phyloP scores from a whole-genome alignment of 2,329 filamentous ascomycete species.

The Dactylonectria estremocensis region DNA sequence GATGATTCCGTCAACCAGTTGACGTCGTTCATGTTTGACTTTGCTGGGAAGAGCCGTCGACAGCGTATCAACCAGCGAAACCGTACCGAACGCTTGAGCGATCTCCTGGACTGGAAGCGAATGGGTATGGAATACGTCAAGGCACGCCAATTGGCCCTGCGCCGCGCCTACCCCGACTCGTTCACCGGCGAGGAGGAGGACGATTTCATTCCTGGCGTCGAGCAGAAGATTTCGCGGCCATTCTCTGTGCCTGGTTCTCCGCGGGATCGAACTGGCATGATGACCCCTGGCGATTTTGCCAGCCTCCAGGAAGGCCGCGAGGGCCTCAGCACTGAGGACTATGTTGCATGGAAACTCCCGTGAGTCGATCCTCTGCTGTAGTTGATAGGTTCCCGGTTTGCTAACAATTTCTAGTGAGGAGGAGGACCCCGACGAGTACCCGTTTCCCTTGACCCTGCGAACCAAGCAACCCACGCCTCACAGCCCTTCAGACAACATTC shows the following conservation, averaged over 20 bases:
- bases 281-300: slow-evolving; percentile 98
- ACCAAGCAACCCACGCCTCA: slow-evolving; percentile 61
- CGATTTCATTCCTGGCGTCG: slow-evolving; percentile 91
- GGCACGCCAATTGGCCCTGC: slow-evolving; percentile 90
- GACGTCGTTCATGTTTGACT: slow-evolving; percentile 90
- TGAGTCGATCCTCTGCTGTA: slow-evolving; percentile 69
- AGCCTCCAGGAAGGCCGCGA: slow-evolving; percentile 95
- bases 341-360: slow-evolving; percentile 98
- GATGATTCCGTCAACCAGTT: slow-evolving; percentile 98
- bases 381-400: not conserved
- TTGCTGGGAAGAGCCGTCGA: slow-evolving; percentile 91
- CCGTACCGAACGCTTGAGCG: slow-evolving; percentile 93
- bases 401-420: slow-evolving; percentile 73
- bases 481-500: slow-evolving; percentile 44
- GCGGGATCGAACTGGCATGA: slow-evolving; percentile 92
- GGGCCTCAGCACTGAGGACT: slow-evolving; percentile 95
- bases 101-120: slow-evolving; percentile 97
- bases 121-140: slow-evolving; percentile 99
- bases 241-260: slow-evolving; percentile 96
- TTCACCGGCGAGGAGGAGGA: slow-evolving; percentile 87
- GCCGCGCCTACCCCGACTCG: slow-evolving; percentile 90
- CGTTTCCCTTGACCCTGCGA: slow-evolving; percentile 72
- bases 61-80: slow-evolving; percentile 99
- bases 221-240: slow-evolving; percentile 95
- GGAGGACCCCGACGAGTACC: slow-evolving; percentile 86